Percentiles rank a stretch among this genome's conserved stretches.
These are phyloP conservation scores for Russula sp. DNA, from an alignment of 768 basidiomycete species.

Conservation along the genomic window DNA sequence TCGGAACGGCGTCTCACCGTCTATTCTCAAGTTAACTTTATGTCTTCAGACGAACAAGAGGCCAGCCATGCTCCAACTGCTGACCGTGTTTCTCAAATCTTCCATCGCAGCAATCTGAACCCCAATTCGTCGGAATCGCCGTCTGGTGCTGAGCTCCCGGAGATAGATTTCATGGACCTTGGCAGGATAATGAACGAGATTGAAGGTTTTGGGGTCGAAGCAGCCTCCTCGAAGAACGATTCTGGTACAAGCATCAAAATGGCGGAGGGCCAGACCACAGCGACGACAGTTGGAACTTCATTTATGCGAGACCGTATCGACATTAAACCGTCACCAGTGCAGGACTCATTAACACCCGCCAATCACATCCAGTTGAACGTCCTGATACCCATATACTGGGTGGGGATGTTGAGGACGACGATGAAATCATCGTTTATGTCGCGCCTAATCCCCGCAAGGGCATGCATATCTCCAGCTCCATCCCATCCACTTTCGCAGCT, in stretches of 20 bases:
- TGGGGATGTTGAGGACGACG: conserved; percentile 39
- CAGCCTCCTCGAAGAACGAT: conserved; percentile 23
- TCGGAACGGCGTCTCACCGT: conserved; percentile 33
- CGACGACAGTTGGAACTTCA: conserved; percentile 36
- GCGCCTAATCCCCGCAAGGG: conserved; percentile 62
- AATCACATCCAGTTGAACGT: conserved; percentile 17
- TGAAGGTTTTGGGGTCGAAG: conserved; percentile 36
- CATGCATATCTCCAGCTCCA: neutral
- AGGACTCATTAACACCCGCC: neutral
- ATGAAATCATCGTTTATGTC: conserved; percentile 74
- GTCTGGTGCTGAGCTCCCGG: conserved; percentile 33
- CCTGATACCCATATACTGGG: conserved; percentile 16
- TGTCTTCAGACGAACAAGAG: conserved; percentile 45
- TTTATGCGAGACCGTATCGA: conserved; percentile 44
- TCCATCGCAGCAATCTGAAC: conserved; percentile 41
- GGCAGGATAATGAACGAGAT: conserved; percentile 46
- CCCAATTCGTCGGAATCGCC: conserved; percentile 8
- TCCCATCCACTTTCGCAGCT: neutral
- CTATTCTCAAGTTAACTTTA: neutral
- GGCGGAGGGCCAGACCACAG: neutral
- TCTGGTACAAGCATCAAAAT: conserved; percentile 2
- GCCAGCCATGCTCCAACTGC: conserved; percentile 66
- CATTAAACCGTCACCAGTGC: conserved; percentile 26
- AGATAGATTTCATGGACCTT: conserved; percentile 64
- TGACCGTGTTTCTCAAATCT: conserved; percentile 60